Percentiles rank a stretch among this genome's conserved stretches.
Evolutionary conservation across 441 rosid species (phyloP).

Genomic region (Macaranga tanarius): DNA sequence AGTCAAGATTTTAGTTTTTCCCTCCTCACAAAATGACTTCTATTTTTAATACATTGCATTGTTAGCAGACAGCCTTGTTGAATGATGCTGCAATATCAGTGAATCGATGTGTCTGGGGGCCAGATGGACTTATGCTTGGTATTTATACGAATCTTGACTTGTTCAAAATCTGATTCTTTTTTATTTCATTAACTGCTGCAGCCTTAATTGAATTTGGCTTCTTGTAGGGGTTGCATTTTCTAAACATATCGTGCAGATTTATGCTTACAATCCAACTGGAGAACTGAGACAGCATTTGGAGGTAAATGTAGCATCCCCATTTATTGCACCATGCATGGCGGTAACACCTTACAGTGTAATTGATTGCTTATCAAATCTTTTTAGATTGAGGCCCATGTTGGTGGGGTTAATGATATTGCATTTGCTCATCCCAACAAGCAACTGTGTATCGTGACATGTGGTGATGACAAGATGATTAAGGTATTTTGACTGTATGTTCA

Average conservation of each 20-base stretch:
- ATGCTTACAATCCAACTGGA: slow-evolving; percentile 49
- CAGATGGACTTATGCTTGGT: slow-evolving; percentile 57
- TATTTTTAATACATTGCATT: background rate
- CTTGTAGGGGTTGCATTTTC: slow-evolving; percentile 69
- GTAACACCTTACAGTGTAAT: slow-evolving; percentile 17
- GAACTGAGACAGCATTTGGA: slow-evolving; percentile 61
- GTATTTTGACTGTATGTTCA: slow-evolving; percentile 32
- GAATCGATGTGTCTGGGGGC: slow-evolving; percentile 50
- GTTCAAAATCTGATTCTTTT: slow-evolving; percentile 3
- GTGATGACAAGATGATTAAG: slow-evolving; percentile 84
- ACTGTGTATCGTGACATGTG: slow-evolving; percentile 72
- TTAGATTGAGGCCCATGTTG: slow-evolving; percentile 69
- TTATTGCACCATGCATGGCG: slow-evolving; percentile 14
- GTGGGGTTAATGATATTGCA: slow-evolving; percentile 65
- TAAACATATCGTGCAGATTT: slow-evolving; percentile 70
- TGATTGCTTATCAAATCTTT: slow-evolving; percentile 16
- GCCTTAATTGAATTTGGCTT: slow-evolving; percentile 2
- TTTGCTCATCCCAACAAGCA: slow-evolving; percentile 68
- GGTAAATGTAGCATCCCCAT: slow-evolving; percentile 32
- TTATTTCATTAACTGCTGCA: slow-evolving; percentile 6
- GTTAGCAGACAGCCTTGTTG: slow-evolving; percentile 35
- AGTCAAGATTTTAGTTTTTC: slow-evolving; percentile 9
- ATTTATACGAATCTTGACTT: slow-evolving; percentile 10
- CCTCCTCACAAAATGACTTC: background rate
- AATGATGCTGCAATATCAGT: slow-evolving; percentile 47